Base-by-base conservation (phyloP, 139 green algal genomes). In the Tetratostichococcus sp. region DNA sequence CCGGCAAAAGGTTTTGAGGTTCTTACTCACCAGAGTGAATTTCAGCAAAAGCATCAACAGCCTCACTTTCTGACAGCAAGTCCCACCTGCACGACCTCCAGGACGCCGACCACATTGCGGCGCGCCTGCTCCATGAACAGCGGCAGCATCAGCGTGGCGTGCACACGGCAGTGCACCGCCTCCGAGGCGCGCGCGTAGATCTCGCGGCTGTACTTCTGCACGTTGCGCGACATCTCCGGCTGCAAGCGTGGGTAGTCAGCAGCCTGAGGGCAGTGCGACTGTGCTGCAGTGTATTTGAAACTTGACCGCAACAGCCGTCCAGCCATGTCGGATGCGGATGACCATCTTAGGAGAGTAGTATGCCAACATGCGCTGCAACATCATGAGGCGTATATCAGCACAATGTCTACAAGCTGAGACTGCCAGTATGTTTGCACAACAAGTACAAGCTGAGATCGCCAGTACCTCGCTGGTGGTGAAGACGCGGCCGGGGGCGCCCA, bases 211-310 rank as follows among this genome's bases (percentile, higher is more conserved):
- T 89, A 88, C 31, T 86, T 73, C 68, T 89, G 84, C 23, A 89
- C 84, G 39, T 89, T 89, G 39, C 77, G 84, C 30, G 79, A 80
- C 76, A 89, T 84, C 71, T 89, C 84, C n/a, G 84, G 83, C 82
- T 86, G 75, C 70, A 35, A 25, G 50, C 11, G 11, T 50, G 39
- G 11, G n/a, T n/a, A n/a, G n/a, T n/a, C n/a, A n/a, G n/a, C n/a
- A n/a, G n/a, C n/a, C n/a, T n/a, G n/a, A n/a, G n/a, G n/a, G n/a
- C n/a, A n/a, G n/a, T n/a, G n/a, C n/a, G n/a, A n/a, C n/a, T n/a
- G n/a, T n/a, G n/a, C n/a, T n/a, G n/a, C n/a, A n/a, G n/a, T n/a
- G n/a, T n/a, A n/a, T n/a, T n/a, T n/a, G n/a, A n/a, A n/a, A n/a
- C n/a, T n/a, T n/a, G n/a, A n/a, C n/a, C n/a, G n/a, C n/a, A n/a